These are phyloP conservation scores for Tulasnella sp. DNA, from an alignment of 768 basidiomycete genomes.

Conservation along the genomic window DNA sequence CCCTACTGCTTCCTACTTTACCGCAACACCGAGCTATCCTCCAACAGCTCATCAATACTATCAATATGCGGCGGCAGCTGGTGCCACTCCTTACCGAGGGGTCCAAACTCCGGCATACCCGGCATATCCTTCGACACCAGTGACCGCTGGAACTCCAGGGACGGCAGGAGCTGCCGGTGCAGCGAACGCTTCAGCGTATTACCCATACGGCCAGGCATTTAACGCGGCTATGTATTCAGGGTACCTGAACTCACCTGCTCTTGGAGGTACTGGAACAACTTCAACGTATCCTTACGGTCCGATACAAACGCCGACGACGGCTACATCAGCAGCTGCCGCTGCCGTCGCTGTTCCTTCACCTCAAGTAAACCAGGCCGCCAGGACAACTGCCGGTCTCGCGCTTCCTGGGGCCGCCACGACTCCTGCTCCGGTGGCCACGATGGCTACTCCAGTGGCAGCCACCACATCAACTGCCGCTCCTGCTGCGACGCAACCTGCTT, in stretches of 20 bases:
- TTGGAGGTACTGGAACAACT: background rate
- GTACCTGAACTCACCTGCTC: slow-evolving; percentile 4
- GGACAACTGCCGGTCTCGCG: background rate
- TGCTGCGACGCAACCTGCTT: background rate
- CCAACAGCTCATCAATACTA: slow-evolving; percentile 1
- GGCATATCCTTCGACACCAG: background rate
- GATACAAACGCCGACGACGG: background rate
- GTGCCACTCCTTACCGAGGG: background rate
- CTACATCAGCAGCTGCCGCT: background rate
- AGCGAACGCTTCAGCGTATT: background rate
- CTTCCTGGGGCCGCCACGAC: background rate
- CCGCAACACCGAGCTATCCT: background rate
- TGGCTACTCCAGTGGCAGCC: background rate
- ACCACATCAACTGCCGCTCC: background rate
- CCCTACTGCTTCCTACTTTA: background rate
- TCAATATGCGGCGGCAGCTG: background rate
- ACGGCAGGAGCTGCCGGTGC: background rate
- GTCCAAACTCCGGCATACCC: slow-evolving; percentile 2
- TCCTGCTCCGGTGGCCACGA: background rate
- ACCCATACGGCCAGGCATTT: slow-evolving; percentile 2
- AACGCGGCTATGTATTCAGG: background rate
- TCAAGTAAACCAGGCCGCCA: background rate
- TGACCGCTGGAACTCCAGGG: background rate
- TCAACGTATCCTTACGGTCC: slow-evolving; percentile 4
- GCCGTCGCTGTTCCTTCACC: background rate